phyloP scores from a whole-genome alignment of 2,329 filamentous ascomycete species.

The Colletotrichum higginsianum region DNA sequence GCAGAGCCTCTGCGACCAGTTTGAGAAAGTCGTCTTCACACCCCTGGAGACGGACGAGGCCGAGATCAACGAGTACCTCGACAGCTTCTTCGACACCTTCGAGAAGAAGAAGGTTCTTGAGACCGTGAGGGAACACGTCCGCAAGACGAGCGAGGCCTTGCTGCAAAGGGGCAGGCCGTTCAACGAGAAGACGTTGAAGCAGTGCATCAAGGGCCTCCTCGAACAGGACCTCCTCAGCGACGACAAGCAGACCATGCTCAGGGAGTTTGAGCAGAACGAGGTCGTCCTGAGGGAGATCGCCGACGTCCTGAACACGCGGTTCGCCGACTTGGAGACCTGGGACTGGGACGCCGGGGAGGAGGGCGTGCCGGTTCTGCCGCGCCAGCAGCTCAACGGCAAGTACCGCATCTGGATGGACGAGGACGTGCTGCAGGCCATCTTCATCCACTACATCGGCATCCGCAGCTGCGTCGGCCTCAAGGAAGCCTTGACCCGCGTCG shows the following conservation, averaged over 20 bases:
- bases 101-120: slow-evolving; percentile 47
- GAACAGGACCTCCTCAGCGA: slow-evolving; percentile 61
- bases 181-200: slow-evolving; percentile 50
- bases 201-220: slow-evolving; percentile 60
- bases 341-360: slow-evolving; percentile 58
- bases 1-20: slow-evolving; percentile 46
- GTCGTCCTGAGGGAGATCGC: slow-evolving; percentile 64
- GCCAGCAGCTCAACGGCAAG: slow-evolving; percentile 63
- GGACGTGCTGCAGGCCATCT: slow-evolving; percentile 65
- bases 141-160: slow-evolving; percentile 45
- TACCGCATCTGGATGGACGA: slow-evolving; percentile 68
- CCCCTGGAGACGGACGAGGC: slow-evolving; percentile 54
- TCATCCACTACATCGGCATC: slow-evolving; percentile 65
- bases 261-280: slow-evolving; percentile 58
- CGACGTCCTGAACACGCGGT: slow-evolving; percentile 68
- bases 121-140: slow-evolving; percentile 48
- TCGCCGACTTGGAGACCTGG: slow-evolving; percentile 61
- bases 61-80: slow-evolving; percentile 57
- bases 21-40: slow-evolving; percentile 63
- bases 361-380: slow-evolving; percentile 57
- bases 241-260: slow-evolving; percentile 58
- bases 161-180: slow-evolving; percentile 53
- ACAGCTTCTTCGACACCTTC: slow-evolving; percentile 56
- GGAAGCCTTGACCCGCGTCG: slow-evolving; percentile 51
- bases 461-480: slow-evolving; percentile 64